Conservation (phyloP, 2,329 filamentous ascomycete species). For the Zymoseptoria brevis region DNA sequence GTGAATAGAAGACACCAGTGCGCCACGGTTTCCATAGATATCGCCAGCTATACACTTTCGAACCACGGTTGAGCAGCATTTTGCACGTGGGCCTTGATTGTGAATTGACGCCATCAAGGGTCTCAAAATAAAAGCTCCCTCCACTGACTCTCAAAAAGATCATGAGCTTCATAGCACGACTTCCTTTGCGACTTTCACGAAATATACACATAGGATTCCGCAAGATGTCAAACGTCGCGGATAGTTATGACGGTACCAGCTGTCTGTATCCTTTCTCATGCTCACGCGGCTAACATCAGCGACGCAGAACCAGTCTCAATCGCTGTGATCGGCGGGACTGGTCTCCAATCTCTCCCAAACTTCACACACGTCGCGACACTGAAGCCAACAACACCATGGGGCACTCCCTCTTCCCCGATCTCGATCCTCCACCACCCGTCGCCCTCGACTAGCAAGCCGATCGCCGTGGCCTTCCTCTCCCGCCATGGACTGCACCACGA, state of each 20-base stretch:
- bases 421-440: constrained; percentile 81
- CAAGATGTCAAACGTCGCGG: constrained; percentile 30
- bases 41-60: neutral
- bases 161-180: neutral
- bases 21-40: too few species aligned
- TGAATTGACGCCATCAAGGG: neutral
- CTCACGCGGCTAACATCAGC: neutral
- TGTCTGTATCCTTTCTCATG: neutral
- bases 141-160: neutral
- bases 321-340: constrained; percentile 63
- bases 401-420: constrained; percentile 66
- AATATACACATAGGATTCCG: constrained; percentile 27
- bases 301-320: constrained; percentile 41
- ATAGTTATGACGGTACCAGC: constrained; percentile 25
- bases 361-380: constrained; percentile 78
- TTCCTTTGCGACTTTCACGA: constrained; percentile 1
- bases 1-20: too few species aligned
- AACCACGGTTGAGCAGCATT: neutral
- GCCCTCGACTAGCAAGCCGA: constrained; percentile 53
- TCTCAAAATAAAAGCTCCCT: neutral
- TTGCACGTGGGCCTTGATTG: neutral
- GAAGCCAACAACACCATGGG: constrained; percentile 79
- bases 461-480: constrained; percentile 79
- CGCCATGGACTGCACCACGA: constrained; percentile 87
- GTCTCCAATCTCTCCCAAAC: constrained; percentile 76